A percentile compares a stretch with the other conserved stretches of the same genome.
Evolutionary conservation across 2,329 filamentous ascomycete species (phyloP).

Genomic region (Pseudocercospora musae): DNA sequence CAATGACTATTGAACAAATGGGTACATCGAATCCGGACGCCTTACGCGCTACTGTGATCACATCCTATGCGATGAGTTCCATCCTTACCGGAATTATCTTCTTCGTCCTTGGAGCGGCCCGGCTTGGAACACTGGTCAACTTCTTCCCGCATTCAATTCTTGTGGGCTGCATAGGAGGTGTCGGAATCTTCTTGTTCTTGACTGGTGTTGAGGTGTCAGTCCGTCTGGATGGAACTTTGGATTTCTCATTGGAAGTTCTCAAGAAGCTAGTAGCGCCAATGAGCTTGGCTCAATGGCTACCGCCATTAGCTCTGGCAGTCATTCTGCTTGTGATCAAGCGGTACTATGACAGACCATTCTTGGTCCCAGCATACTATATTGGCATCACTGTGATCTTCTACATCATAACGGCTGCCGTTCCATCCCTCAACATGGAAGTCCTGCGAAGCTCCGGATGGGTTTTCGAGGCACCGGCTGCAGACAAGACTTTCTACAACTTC

Average conservation of each 20-base stretch:
- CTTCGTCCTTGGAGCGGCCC: conserved; percentile 82
- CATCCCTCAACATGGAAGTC: conserved; percentile 62
- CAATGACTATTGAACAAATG: conserved; percentile 74
- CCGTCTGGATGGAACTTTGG: conserved; percentile 77
- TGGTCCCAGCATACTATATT: conserved; percentile 84
- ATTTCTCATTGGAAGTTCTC: conserved; percentile 75
- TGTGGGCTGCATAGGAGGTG: conserved; percentile 94
- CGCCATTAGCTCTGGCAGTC: conserved; percentile 73
- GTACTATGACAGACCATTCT: conserved; percentile 74
- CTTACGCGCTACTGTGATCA: conserved; percentile 90
- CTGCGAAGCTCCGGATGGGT: conserved; percentile 81
- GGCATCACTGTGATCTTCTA: conserved; percentile 74
- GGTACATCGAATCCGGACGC: conserved; percentile 78
- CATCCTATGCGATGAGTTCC: conserved; percentile 84
- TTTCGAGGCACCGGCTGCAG: conserved; percentile 78
- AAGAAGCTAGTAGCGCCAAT: conserved; percentile 68
- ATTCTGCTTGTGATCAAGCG: conserved; percentile 73
- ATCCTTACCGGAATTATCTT: conserved; percentile 89
- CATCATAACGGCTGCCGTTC: conserved; percentile 67
- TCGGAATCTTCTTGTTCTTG: conserved; percentile 88
- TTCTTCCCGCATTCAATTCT: conserved; percentile 97
- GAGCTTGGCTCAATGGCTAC: conserved; percentile 77
- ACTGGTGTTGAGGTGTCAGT: conserved; percentile 94
- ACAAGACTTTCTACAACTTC: conserved; percentile 95
- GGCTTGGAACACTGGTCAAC: conserved; percentile 85